Base-by-base conservation (phyloP, 345 rosid genomes). In the Xanthoceras sorbifolium region DNA sequence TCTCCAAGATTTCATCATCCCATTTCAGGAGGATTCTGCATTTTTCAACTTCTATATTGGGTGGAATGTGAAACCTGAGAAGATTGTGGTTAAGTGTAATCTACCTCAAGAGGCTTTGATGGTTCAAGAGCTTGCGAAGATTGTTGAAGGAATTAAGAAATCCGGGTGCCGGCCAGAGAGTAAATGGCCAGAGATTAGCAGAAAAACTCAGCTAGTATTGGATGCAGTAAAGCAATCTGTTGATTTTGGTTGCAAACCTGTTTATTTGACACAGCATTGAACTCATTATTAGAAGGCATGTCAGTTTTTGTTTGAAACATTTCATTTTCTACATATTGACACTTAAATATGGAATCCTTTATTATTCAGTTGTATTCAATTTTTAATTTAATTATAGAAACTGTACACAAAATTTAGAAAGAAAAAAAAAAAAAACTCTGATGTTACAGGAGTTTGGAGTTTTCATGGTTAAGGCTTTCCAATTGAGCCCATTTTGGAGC, bases 71-170 rank as follows among this genome's bases (percentile, higher is more conserved):
- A 85, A 73, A 78, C 92, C 97, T 23, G 84, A 87, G 80, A 78
- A 67, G 66, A 85, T 84, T 32, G 78, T 63, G 0, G 85, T 88
- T 32, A 54, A 55, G 46, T 77, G 83, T 25, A 78, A 76, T 63
- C 73, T 86, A 60, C 87, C 97, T 0, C 94, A 90, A 71, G 97
- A 92, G 83, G 90, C 83, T 36, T 76, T 77, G 85, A 88, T 92
- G 94, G 76, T 90, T 44, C 76, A 65, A 69, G 91, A 88, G 78
- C 77, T 90, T 25, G 79, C 85, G 1, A 69, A 77, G 64, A 81
- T 89, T 64, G 90, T 85, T 32, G 68, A 64, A 52, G 86, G 84
- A 11, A 81, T 87, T 64, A 80, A 67, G 10, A 23, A 55, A 14
- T 76, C 72, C 0, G 85, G 76, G 22, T 38, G 60, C 23, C 64